Evolutionary conservation across 2,329 filamentous ascomycete genomes (phyloP), one percentile per base, ranked within the genome.

Genomic region (Calonectria hongkongensis): DNA sequence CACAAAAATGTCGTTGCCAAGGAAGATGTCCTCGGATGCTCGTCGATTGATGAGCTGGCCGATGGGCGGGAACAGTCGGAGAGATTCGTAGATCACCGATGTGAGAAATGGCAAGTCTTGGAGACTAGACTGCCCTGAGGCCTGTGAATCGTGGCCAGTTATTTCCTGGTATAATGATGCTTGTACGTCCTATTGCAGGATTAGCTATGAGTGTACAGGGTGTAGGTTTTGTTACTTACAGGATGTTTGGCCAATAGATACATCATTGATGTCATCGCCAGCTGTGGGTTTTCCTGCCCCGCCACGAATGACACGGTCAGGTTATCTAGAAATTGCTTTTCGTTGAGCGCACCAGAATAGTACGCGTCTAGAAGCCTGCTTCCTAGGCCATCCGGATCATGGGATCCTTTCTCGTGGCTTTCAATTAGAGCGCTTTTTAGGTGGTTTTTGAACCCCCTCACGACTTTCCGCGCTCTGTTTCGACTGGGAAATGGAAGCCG

Each of bases 11-110:
- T 82, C 74, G 28, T 79, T 72, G 15, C 82, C 79, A 0, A 83
- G 76, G 2, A 76, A 50, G 7, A 75, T 73, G 4, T 78, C 62
- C 18, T 54, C 67, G 48, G 75, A 73, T 8, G 54, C 33, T 13
- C 30, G n/a, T 21, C 54, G 33, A 33, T 58, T 58, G 54, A 89
- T 85, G 50, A 89, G 81, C 71, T 89, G 87, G 0, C 83, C 85
- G 64, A 89, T 85, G 9, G 88, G 87, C 0, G 88, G 88, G 69
- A 86, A 87, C 56, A 89, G 81, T 2, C 88, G 86, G 15, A 89
- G 82, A 27, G 82, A 79, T 66, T 89, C 87, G 73, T 58, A 58
- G 33, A 58, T 58, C 30, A 58, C 54, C 8, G 54, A 33, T 21
- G 54, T 58, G 33, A 58, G 54, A 4, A 58, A 16, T 13, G 54